phyloP scores from a whole-genome alignment of 208 protist genomes.

The Leishmania aethiopica region DNA sequence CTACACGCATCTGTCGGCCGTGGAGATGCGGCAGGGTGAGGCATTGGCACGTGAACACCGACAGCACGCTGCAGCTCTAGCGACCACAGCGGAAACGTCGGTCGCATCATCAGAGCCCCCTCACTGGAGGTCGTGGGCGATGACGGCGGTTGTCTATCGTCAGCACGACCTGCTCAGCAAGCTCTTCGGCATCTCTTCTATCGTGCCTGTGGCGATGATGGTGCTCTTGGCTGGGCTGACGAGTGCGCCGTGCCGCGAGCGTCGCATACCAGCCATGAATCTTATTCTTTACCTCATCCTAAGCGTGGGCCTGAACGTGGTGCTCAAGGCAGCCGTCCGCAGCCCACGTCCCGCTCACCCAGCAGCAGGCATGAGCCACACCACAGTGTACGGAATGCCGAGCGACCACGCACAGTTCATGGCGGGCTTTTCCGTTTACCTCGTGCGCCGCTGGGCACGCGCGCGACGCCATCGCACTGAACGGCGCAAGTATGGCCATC shows the following conservation, averaged over 20 bases:
- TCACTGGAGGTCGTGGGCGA: conserved; percentile 50
- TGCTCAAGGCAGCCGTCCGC: conserved; percentile 43
- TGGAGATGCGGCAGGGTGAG: conserved; percentile 22
- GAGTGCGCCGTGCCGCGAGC: conserved; percentile 46
- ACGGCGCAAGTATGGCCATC: not conserved
- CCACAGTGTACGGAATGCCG: conserved; percentile 69
- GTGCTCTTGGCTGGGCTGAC: conserved; percentile 67
- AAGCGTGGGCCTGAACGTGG: conserved; percentile 50
- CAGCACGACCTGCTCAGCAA: conserved; percentile 52
- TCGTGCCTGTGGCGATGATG: conserved; percentile 64
- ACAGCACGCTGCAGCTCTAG: not conserved
- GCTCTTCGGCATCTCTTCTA: conserved; percentile 53
- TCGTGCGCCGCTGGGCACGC: conserved; percentile 31
- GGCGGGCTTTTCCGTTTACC: conserved; percentile 65
- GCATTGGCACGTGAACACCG: not conserved
- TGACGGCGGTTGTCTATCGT: conserved; percentile 65
- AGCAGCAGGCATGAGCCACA: conserved; percentile 41
- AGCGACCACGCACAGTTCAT: conserved; percentile 85
- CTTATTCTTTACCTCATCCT: conserved; percentile 58
- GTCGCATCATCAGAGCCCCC: not conserved
- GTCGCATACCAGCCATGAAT: conserved; percentile 44
- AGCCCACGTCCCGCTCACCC: conserved; percentile 53
- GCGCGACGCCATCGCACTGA: not conserved
- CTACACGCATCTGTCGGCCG: conserved; percentile 44
- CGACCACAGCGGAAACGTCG: not conserved